Conservation (phyloP, 2,329 filamentous ascomycete genomes). For the Hansfordia pulvinata region DNA sequence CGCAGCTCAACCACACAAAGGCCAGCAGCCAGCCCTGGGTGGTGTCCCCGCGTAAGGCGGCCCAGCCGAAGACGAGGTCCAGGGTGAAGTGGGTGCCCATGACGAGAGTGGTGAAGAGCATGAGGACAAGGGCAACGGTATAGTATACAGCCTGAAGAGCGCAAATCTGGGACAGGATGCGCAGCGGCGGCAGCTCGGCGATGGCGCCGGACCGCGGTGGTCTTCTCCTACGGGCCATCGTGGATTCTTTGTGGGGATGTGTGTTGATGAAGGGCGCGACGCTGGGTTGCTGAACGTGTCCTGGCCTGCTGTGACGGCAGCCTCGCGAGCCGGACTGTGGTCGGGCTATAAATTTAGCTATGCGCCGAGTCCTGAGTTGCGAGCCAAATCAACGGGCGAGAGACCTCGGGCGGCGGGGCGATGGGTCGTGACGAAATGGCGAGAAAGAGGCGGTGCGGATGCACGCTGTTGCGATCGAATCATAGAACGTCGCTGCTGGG, state of each 20-base stretch:
- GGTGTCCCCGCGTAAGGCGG: conserved; percentile 44
- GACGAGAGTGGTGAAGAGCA: conserved; percentile 44
- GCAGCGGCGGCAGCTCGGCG: conserved; percentile 45
- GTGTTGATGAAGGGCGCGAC: too few relatives aligned
- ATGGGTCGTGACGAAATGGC: too few relatives aligned
- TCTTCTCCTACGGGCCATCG: conserved; percentile 38
- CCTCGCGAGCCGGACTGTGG: too few relatives aligned
- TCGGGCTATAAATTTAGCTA: too few relatives aligned
- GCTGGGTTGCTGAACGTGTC: too few relatives aligned
- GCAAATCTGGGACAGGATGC: conserved; percentile 45
- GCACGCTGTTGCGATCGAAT: too few relatives aligned
- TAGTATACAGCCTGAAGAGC: conserved; percentile 44
- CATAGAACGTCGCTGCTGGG: too few relatives aligned
- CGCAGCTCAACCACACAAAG: conserved; percentile 40
- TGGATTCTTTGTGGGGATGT: background rate
- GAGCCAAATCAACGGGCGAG: too few relatives aligned
- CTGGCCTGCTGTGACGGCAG: too few relatives aligned
- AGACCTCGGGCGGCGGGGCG: too few relatives aligned
- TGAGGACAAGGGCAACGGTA: conserved; percentile 31
- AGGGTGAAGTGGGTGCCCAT: conserved; percentile 39
- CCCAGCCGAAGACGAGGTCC: conserved; percentile 44
- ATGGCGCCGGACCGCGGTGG: conserved; percentile 47
- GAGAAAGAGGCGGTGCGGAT: too few relatives aligned
- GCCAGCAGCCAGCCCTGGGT: conserved; percentile 47
- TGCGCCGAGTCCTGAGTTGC: too few relatives aligned